These are phyloP conservation scores for Amphichorda felina DNA, from an alignment of 2,329 filamentous ascomycete genomes.

Conservation along the genomic window DNA sequence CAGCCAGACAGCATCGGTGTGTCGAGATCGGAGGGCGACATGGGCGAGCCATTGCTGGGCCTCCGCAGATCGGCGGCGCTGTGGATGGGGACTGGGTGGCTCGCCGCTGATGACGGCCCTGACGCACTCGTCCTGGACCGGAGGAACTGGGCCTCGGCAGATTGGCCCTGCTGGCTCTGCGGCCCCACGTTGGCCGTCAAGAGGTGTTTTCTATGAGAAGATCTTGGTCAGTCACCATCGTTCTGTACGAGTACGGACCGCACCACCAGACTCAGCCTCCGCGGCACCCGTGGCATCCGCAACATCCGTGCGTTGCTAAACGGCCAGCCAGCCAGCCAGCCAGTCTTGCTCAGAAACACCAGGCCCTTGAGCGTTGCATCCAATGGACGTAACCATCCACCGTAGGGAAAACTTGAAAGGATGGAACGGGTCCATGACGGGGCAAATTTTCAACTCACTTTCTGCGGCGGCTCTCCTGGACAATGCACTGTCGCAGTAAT, in stretches of 20 bases:
- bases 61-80: conserved; percentile 24
- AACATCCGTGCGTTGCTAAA: no score
- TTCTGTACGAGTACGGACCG: no score
- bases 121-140: conserved; percentile 4
- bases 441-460: conserved; percentile 54
- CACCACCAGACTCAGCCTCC: no score
- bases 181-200: conserved; percentile 24
- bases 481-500: conserved; percentile 53
- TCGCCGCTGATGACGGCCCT: conserved; percentile 1
- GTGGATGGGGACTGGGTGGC: conserved; percentile 19
- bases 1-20: conserved; percentile 10
- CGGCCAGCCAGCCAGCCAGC: no score
- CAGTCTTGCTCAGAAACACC: no score
- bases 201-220: conserved; percentile 28
- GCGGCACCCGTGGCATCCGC: no score
- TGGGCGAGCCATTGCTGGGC: conserved; percentile 21
- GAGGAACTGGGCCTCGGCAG: conserved; percentile 30
- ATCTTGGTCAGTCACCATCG: neutral
- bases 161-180: conserved; percentile 9
- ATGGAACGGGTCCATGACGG: no score
- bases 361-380: no score
- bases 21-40: conserved; percentile 18
- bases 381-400: no score
- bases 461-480: conserved; percentile 73
- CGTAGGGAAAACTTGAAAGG: no score